Base-by-base conservation (phyloP, 495 filamentous ascomycete genomes). In the Margaritispora aquatica region DNA sequence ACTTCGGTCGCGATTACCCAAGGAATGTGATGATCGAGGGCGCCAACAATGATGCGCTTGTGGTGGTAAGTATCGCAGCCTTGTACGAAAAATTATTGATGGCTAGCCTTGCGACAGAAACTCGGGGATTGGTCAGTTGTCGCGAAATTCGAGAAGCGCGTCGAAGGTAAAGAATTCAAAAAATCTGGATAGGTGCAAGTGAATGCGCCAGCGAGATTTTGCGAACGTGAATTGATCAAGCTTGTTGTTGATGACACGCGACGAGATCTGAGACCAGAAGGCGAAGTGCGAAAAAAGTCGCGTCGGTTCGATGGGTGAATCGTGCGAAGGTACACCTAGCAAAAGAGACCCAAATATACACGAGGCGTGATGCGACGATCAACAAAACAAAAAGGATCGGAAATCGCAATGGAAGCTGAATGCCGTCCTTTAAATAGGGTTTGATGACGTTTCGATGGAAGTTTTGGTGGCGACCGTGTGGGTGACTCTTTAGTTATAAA, bases 321-420 rank as follows among this genome's bases (percentile, higher is more conserved):
- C 23, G 27, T 29, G 46, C n/a, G 53, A 51, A 55, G 52, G 58
- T 38, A 44, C 53, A 41, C 13, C 52, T 61, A 61, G 52, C 44
- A 38, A 61, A 61, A 61, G 52, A 19, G 58, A 41, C 58, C 58
- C 53, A 61, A 51, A 55, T 31, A 52, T 58, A 54, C 58, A 47
- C 50, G 41, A 60, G 23, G 23, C 34, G 50, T 38, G 58, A 54
- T 23, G 38, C 22, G 44, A 8, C 24, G 50, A 52, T 29, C 24
- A 26, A 52, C 50, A 52, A 52, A 52, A 13, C 24, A 2, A 44
- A 5, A 15, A 44, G 38, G 15, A 34, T 44, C 38, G 15, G 38
- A n/a, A n/a, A 44, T 44, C 7, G 38, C 38, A 44, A 44, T 7
- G 19, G 19, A 5, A 34, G 29, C 29, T 34, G 29, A 13, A 44